Base-by-base conservation (phyloP, 495 filamentous ascomycete genomes). In the Talaromyces nanjingensis region DNA sequence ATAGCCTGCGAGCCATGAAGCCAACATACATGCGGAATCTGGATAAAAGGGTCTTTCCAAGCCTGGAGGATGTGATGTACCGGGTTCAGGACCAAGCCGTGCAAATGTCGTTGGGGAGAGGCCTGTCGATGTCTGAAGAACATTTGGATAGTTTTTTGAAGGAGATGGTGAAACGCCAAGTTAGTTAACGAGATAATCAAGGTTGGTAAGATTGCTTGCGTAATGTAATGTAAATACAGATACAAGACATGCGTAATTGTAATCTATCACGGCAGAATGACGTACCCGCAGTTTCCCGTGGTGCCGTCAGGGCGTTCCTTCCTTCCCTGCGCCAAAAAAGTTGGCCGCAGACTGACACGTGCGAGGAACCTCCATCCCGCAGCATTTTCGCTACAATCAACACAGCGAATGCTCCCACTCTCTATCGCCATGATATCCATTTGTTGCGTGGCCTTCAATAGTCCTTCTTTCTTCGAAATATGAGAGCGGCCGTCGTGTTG, bases 401-500 rank as follows among this genome's bases (percentile, higher is more conserved):
- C 45, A 49, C 18, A 14, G 37, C 54, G 25, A 33, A n/a, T 57
- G 16, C 24, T 33, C 54, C 24, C 29, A 24, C 57, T 59, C 45
- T 16, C 18, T 3, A 16, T 27, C 27, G 59, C 59, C 59, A 61
- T 61, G 34, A 20, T 29, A 16, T 29, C 5, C 14, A 8, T 18
- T 18, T 25, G 16, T 31, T 52, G 16, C 42, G 53, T 62, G 45
- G 47, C 60, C 60, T 27, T 4, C 33, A 20, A 14, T 60, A 12
- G 6, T 31, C 8, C 12, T 20, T 25, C 16, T 52, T 2, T 8
- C 42, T 29, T 27, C 24, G 42, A 70, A 80, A 62, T 64, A 86
- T 88, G 85, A 83, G 79, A 82, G 74, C 76, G 76, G 80, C 71
- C 69, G 68, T 82, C 70, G 67, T 76, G 64, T 67, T 83, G 65